Conservation (phyloP, 2,329 filamentous ascomycete genomes). For the Sordariomycetes sp. region DNA sequence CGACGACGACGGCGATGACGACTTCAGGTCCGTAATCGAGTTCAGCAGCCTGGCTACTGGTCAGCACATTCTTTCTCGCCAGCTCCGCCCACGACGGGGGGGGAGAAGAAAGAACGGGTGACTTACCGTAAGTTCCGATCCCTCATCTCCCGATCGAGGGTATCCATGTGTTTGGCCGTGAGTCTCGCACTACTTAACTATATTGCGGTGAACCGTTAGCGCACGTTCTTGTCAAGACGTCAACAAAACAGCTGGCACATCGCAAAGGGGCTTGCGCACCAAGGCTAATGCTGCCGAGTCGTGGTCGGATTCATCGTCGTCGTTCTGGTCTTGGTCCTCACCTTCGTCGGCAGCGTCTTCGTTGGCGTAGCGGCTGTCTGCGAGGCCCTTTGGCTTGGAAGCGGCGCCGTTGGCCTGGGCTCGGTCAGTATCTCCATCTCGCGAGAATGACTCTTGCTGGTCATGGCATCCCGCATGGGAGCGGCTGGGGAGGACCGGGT, state of each 20-base stretch:
- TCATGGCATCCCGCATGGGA: neutral
- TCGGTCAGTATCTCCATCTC: neutral
- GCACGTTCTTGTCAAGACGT: neutral
- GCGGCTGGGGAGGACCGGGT: neutral
- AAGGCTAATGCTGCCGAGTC: slow-evolving; percentile 57
- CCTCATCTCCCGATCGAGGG: slow-evolving; percentile 47
- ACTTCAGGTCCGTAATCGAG: slow-evolving; percentile 12
- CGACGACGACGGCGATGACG: slow-evolving; percentile 6
- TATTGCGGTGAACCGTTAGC: slow-evolving; percentile 9
- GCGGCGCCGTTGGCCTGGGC: slow-evolving; percentile 35
- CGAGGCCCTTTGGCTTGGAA: slow-evolving; percentile 38
- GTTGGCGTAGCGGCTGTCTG: slow-evolving; percentile 44
- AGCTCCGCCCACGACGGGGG: neutral
- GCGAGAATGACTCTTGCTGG: neutral
- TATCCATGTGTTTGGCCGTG: slow-evolving; percentile 39
- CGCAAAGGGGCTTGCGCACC: slow-evolving; percentile 46
- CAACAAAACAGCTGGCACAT: neutral
- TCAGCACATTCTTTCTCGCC: neutral
- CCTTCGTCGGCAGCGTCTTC: slow-evolving; percentile 34
- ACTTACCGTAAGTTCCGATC: slow-evolving; percentile 38
- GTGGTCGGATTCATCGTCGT: slow-evolving; percentile 50
- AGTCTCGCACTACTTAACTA: slow-evolving; percentile 35
- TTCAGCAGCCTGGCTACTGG: slow-evolving; percentile 9
- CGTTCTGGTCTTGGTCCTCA: no score
- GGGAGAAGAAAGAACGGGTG: no score